phyloP scores from a whole-genome alignment of 495 filamentous ascomycete species.

The Hyaloscypha finlandica region DNA sequence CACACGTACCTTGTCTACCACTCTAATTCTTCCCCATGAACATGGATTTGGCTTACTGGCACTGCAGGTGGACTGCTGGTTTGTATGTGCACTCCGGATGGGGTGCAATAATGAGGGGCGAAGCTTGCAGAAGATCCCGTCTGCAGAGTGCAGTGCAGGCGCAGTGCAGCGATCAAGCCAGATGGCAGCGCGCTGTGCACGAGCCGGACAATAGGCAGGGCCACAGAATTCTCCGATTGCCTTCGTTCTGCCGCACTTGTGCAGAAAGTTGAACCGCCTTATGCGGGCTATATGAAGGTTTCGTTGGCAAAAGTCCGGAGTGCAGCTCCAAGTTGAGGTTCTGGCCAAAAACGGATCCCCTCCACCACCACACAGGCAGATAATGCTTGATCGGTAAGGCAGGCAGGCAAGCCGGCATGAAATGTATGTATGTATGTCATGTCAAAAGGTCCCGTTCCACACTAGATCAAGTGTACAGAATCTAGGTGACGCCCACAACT shows the following conservation, averaged over 20 bases:
- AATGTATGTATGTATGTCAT: not conserved
- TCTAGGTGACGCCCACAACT: not conserved
- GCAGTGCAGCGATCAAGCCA: slow-evolving; percentile 23
- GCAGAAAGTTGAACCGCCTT: slow-evolving; percentile 15
- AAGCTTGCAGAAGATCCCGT: slow-evolving; percentile 13
- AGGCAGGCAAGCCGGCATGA: slow-evolving; percentile 3
- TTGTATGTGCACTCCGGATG: not conserved
- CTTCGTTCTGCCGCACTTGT: slow-evolving; percentile 19
- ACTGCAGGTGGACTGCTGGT: not conserved
- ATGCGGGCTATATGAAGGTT: slow-evolving; percentile 27
- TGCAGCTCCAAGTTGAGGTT: slow-evolving; percentile 23
- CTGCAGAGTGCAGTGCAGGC: slow-evolving; percentile 18
- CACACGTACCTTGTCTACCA: not conserved
- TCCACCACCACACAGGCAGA: slow-evolving; percentile 2
- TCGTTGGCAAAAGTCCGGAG: slow-evolving; percentile 30
- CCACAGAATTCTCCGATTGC: slow-evolving; percentile 26
- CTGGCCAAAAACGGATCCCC: slow-evolving; percentile 1
- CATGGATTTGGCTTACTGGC: not conserved
- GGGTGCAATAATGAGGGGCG: not conserved
- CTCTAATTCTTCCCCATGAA: not conserved
- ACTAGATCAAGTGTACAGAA: not conserved
- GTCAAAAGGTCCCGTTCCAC: not conserved
- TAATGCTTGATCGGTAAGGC: slow-evolving; percentile 24
- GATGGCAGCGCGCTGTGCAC: slow-evolving; percentile 23
- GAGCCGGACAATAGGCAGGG: slow-evolving; percentile 24